These are phyloP conservation scores for Zygoascus flipseniorum DNA, from an alignment of 805 yeast genomes.

Conservation along the genomic window DNA sequence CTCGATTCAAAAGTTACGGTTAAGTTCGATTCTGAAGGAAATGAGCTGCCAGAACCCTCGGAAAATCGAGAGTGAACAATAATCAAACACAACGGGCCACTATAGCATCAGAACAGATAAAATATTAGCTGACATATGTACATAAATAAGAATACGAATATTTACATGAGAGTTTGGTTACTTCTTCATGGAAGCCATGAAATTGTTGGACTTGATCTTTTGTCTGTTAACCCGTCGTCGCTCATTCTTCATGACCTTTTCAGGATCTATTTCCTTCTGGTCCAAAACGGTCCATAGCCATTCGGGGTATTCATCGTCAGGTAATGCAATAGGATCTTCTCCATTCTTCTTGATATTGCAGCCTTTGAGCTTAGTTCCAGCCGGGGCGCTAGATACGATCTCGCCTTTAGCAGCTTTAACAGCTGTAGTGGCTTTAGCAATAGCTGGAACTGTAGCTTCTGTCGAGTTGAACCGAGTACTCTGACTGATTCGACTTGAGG, in stretches of 20 bases:
- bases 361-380: conserved; percentile 54
- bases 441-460: background rate
- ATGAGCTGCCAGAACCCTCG: background rate
- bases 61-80: background rate
- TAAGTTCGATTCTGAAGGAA: conserved; percentile 2
- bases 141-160: conserved; percentile 1
- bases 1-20: conserved; percentile 15
- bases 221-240: conserved; percentile 61
- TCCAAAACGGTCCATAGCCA: conserved; percentile 91
- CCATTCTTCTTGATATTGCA: conserved; percentile 70
- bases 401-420: background rate
- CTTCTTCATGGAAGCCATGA: conserved; percentile 47
- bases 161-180: conserved; percentile 2
- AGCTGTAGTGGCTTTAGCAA: background rate
- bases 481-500: conserved; percentile 2
- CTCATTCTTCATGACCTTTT: conserved; percentile 56
- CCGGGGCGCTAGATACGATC: conserved; percentile 25
- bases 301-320: conserved; percentile 82
- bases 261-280: conserved; percentile 46
- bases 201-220: conserved; percentile 70
- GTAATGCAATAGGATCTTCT: conserved; percentile 81
- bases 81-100: background rate
- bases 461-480: background rate
- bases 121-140: conserved; percentile 5
- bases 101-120: background rate